These are phyloP conservation scores for Chloranthus sessilifolius DNA, from an alignment of 164 flowering plant genomes.

Conservation along the genomic window DNA sequence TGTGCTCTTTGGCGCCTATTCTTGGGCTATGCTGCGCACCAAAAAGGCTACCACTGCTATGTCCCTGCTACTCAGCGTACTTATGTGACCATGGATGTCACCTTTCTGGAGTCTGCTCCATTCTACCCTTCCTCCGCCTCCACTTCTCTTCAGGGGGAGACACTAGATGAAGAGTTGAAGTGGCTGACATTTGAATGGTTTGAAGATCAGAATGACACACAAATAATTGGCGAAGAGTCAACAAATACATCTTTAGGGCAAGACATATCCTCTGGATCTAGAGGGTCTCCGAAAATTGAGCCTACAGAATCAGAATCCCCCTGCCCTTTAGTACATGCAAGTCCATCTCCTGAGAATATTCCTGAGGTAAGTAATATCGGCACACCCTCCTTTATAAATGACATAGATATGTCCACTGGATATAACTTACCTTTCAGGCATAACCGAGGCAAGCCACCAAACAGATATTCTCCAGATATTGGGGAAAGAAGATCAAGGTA, in stretches of 20 bases:
- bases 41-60: conserved; percentile 3
- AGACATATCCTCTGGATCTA: not conserved
- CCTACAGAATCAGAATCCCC: not conserved
- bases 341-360: too few species aligned
- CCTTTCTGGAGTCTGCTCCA: not conserved
- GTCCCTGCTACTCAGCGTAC: not conserved
- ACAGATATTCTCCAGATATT: conserved; percentile 1
- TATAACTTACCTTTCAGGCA: conserved; percentile 1
- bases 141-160: too few species aligned
- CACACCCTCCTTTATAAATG: not conserved
- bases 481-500: not conserved
- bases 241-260: not conserved
- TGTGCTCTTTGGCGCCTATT: too few species aligned
- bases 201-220: too few species aligned
- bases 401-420: not conserved
- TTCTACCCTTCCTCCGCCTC: too few species aligned
- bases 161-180: too few species aligned
- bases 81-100: conserved; percentile 4
- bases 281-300: not conserved
- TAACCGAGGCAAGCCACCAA: conserved; percentile 11
- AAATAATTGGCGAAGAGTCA: too few species aligned
- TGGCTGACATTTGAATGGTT: too few species aligned
- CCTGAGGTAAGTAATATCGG: too few species aligned
- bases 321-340: not conserved
- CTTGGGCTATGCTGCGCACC: too few species aligned